Evolutionary conservation across 2,329 filamentous ascomycete species (phyloP).

Genomic region (Sclerotinia spermophila): DNA sequence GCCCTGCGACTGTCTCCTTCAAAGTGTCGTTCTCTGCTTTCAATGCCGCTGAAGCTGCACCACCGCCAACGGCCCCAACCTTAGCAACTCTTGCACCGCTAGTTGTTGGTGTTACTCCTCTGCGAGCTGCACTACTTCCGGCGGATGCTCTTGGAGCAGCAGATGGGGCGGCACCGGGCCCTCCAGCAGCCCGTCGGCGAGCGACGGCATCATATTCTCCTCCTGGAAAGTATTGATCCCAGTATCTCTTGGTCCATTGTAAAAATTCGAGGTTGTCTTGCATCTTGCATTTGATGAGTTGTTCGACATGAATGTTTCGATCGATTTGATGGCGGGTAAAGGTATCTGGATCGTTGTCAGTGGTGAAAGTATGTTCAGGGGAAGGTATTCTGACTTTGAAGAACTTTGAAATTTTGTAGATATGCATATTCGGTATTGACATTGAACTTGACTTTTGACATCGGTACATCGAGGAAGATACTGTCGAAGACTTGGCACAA

Average conservation of each 20-base stretch:
- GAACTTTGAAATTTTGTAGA: constrained; percentile 95
- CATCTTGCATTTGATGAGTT: constrained; percentile 97
- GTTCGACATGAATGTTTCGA: constrained; percentile 82
- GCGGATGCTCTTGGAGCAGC: constrained; percentile 48
- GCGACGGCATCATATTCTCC: constrained; percentile 91
- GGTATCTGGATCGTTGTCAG: constrained; percentile 52
- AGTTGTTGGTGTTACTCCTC: constrained; percentile 42
- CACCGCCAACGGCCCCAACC: constrained; percentile 43
- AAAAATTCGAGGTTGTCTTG: constrained; percentile 99
- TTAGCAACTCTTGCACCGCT: constrained; percentile 44
- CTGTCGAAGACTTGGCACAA: constrained; percentile 98
- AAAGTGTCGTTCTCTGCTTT: constrained; percentile 82
- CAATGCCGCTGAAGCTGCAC: constrained; percentile 66
- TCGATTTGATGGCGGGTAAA: constrained; percentile 87
- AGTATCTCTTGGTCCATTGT: constrained; percentile 94
- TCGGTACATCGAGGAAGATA: constrained; percentile 93
- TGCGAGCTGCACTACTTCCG: constrained; percentile 42
- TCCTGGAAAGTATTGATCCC: constrained; percentile 97
- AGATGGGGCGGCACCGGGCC: constrained; percentile 48
- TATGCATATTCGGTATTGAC: constrained; percentile 97
- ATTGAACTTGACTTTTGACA: constrained; percentile 97
- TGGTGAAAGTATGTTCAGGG: constrained; percentile 13
- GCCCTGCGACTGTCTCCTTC: constrained; percentile 90
- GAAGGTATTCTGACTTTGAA: constrained; percentile 66
- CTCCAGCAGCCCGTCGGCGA: constrained; percentile 74